These are phyloP conservation scores for Arabis hirsuta DNA, from an alignment of 345 rosid species.

Conservation along the genomic window DNA sequence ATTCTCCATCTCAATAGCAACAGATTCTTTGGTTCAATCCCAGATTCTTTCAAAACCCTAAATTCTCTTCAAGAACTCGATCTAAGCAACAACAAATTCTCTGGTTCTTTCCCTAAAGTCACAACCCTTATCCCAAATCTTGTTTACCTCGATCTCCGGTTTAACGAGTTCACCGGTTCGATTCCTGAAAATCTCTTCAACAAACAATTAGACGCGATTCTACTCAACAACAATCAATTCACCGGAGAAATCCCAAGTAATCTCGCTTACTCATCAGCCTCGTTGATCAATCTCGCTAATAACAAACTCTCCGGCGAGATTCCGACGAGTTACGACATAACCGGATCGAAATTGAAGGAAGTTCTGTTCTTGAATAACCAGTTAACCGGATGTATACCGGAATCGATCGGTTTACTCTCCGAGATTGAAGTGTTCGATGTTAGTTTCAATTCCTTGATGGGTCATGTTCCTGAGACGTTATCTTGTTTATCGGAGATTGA, in stretches of 20 bases:
- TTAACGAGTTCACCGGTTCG: constrained; percentile 73
- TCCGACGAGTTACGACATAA: constrained; percentile 60
- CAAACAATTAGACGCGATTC: constrained; percentile 76
- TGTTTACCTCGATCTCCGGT: constrained; percentile 80
- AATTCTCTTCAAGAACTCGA: constrained; percentile 75
- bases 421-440: constrained; percentile 80
- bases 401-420: constrained; percentile 67
- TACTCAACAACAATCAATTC: constrained; percentile 82
- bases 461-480: constrained; percentile 78
- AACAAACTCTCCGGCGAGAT: constrained; percentile 70
- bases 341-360: constrained; percentile 67
- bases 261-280: constrained; percentile 76
- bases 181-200: constrained; percentile 76
- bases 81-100: constrained; percentile 79
- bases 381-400: constrained; percentile 84
- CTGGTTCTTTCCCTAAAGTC: constrained; percentile 67
- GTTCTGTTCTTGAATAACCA: constrained; percentile 74
- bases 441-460: constrained; percentile 71
- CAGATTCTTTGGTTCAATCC: constrained; percentile 72
- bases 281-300: constrained; percentile 79
- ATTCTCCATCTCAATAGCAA: constrained; percentile 83
- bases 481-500: constrained; percentile 63
- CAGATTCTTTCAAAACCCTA: constrained; percentile 60
- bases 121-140: constrained; percentile 64
- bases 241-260: constrained; percentile 67